Evolutionary conservation across 495 filamentous ascomycete genomes (phyloP).

Genomic region (Geopyxis carbonaria): DNA sequence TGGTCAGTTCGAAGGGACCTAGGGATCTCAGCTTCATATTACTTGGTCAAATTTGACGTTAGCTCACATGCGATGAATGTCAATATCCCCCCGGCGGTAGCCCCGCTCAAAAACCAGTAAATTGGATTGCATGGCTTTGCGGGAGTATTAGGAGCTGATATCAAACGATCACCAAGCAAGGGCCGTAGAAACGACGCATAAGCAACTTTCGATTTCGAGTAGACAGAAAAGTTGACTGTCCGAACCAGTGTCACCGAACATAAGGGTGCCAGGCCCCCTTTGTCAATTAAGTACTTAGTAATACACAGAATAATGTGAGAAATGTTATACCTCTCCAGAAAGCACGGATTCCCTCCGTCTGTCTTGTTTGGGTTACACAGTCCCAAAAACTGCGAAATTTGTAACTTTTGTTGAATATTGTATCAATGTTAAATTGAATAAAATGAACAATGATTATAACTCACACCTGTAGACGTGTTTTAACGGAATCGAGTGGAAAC

Average conservation of each 20-base stretch:
- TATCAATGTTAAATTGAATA: not conserved
- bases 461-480: conserved; percentile 65
- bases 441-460: conserved; percentile 12
- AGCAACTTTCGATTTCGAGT: conserved; percentile 64
- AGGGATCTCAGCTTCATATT: not conserved
- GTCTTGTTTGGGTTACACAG: conserved; percentile 56
- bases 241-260: conserved; percentile 76
- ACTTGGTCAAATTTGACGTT: not conserved
- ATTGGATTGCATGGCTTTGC: conserved; percentile 19
- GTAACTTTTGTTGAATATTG: conserved; percentile 34
- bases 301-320: conserved; percentile 5
- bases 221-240: conserved; percentile 84
- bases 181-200: conserved; percentile 35
- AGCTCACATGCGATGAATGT: conserved; percentile 74
- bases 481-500: conserved; percentile 72
- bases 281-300: not conserved
- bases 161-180: conserved; percentile 12
- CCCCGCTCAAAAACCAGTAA: conserved; percentile 41
- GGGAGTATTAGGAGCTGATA: conserved; percentile 16
- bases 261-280: conserved; percentile 64
- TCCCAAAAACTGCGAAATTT: conserved; percentile 49
- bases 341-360: conserved; percentile 49
- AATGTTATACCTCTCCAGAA: conserved; percentile 54
- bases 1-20: conserved; percentile 91
- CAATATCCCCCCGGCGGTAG: conserved; percentile 60